Evolutionary conservation across 306 rosid species (phyloP).

Genomic region (Cucumis melo): DNA sequence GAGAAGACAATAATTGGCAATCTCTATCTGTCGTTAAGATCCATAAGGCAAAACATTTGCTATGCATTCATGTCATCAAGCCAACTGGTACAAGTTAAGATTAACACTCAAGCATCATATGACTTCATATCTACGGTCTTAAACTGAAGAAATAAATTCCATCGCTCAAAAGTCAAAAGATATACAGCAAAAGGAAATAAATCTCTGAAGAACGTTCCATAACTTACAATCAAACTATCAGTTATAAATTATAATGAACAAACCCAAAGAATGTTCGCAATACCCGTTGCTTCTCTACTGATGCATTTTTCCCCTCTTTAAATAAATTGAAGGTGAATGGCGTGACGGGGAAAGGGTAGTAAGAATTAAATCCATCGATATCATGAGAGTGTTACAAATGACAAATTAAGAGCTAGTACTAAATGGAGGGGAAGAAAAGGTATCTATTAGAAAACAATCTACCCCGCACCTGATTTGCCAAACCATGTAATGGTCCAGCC

Average conservation of each 20-base stretch:
- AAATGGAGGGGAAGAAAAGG: not conserved
- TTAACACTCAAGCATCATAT: not conserved
- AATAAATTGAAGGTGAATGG: not conserved
- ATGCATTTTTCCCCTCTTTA: not conserved
- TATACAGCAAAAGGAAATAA: not conserved
- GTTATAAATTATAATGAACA: not conserved
- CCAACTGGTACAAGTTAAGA: not conserved
- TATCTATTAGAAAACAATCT: not conserved
- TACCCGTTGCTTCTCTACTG: not conserved
- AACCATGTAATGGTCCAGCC: constrained; percentile 98
- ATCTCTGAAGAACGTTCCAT: not conserved
- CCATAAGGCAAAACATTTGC: not conserved
- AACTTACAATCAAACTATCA: not conserved
- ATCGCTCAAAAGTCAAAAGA: not conserved
- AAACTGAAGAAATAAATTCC: not conserved
- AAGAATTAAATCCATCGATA: not conserved
- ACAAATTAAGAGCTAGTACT: not conserved
- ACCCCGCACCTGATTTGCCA: constrained; percentile 88
- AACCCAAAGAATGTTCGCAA: not conserved
- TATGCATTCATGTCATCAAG: not conserved
- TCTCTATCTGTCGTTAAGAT: not conserved
- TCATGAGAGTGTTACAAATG: not conserved
- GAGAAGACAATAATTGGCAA: not conserved
- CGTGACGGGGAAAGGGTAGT: not conserved
- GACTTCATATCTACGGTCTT: not conserved